Conservation (phyloP, 176 grass and related monocot species). For the Triticum aestivum region DNA sequence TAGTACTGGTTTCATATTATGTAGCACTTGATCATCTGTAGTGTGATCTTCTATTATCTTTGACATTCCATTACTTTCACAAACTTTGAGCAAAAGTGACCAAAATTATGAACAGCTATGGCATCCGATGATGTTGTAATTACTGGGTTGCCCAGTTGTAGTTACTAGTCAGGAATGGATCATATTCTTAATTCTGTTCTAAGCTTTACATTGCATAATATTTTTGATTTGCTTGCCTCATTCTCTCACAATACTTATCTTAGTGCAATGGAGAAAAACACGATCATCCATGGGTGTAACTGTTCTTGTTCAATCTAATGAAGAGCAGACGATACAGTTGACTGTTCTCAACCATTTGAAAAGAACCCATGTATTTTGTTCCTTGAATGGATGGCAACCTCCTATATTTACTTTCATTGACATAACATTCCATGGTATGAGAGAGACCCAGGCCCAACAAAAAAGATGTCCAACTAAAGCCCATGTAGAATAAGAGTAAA, state of each 20-base stretch:
- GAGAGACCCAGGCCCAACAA: not conserved
- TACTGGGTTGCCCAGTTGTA: not conserved
- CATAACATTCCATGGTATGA: not conserved
- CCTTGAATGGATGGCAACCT: slow-evolving; percentile 1
- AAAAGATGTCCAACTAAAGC: not conserved
- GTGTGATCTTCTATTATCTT: not conserved
- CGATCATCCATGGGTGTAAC: not conserved
- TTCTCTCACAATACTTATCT: not conserved
- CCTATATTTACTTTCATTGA: not conserved
- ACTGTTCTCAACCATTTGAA: slow-evolving; percentile 13
- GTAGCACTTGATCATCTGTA: not conserved
- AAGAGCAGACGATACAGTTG: not conserved
- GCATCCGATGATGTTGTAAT: not conserved
- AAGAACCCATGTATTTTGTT: not conserved
- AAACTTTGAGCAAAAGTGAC: not conserved
- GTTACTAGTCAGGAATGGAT: not conserved
- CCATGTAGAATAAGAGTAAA: not conserved
- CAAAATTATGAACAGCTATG: not conserved
- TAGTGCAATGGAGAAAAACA: not conserved
- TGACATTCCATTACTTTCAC: not conserved
- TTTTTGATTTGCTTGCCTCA: not conserved
- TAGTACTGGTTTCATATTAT: slow-evolving; percentile 4
- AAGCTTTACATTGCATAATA: not conserved
- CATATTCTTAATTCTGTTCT: not conserved
- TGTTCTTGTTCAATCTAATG: slow-evolving; percentile 7